Conservation (phyloP, 768 basidiomycete genomes). For the Trametes maxima region DNA sequence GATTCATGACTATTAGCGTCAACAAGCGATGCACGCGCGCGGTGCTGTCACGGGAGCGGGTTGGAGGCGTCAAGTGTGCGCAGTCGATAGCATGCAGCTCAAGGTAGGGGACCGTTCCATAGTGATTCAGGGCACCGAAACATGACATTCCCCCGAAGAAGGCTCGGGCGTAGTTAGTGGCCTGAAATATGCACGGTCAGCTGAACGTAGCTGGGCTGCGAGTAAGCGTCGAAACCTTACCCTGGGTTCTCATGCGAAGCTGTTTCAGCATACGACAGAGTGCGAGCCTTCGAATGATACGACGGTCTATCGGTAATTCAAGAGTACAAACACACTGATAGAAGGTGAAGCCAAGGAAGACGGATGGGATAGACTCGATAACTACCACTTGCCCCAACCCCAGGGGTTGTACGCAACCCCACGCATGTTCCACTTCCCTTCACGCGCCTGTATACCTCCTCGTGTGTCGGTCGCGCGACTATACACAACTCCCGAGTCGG, state of each 20-base stretch:
- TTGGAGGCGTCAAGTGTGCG: not conserved
- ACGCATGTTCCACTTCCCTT: constrained; percentile 64
- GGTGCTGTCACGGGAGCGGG: not conserved
- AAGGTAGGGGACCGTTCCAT: not conserved
- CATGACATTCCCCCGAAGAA: too few relatives aligned
- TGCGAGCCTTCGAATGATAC: too few relatives aligned
- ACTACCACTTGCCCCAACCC: constrained; percentile 18
- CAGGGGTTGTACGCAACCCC: constrained; percentile 51
- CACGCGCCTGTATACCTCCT: constrained; percentile 49
- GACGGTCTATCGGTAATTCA: too few relatives aligned
- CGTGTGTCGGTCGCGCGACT: constrained; percentile 56
- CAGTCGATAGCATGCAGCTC: not conserved
- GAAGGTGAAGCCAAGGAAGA: not conserved
- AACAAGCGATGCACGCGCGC: not conserved
- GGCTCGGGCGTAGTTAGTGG: not conserved
- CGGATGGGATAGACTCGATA: not conserved
- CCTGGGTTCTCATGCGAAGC: too few relatives aligned
- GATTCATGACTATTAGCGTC: not conserved
- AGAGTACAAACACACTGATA: too few relatives aligned
- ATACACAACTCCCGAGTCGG: constrained; percentile 28
- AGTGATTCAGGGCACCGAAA: not conserved
- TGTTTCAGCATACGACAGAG: too few relatives aligned
- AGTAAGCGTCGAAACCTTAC: too few relatives aligned
- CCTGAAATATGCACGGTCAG: not conserved
- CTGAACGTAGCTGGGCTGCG: too few relatives aligned